Evolutionary conservation across 192 early-diverging fungal species (phyloP), one percentile per base, ranked within the genome.

Genomic region (Backusella sp.): DNA sequence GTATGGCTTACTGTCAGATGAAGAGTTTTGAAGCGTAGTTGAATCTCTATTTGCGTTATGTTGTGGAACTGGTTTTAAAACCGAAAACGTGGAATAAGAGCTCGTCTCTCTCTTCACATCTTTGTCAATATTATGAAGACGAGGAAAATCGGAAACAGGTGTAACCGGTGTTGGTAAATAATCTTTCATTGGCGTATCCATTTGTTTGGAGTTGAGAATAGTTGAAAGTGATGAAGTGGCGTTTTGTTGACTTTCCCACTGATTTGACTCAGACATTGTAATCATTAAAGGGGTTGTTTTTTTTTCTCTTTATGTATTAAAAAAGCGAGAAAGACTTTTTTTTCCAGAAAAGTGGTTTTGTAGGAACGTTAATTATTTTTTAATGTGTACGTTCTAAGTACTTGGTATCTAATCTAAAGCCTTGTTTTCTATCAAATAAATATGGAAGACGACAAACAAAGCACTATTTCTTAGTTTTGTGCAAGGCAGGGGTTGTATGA

Each of bases 151-250:
- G n/a, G 52, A 36, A 41, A 26, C 53, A 65, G 72, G 72, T 73
- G 72, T 73, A 65, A 73, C 72, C 19, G 72, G 72, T 56, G 72
- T 73, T 23, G 72, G 72, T 41, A 73, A 41, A 62, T 73, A 73
- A n/a, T 73, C 56, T 73, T 73, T 73, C 53, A 65, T 73, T 41
- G 52, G 72, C 59, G 23, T 65, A 73, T 59, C 71, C 32, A 53
- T 34, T 34, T 35, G 44, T 56, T 72, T 72, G 56, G 30, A 49
- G 44, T 72, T 49, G 12, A 62, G 56, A 41, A 62, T 44, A 71
- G 35, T 49, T 44, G 42, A 71, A 49, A 71, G 26, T 30, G 70
- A 71, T 30, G 70, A 46, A 71, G 28, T 44, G 41, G 41, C 39
- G 44, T 41, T 71, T 62, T 62, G 56, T 28, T 62, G 56, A 62